Base-by-base conservation (phyloP, 352 stramenopile genomes). In the Aphanomyces stellatus region DNA sequence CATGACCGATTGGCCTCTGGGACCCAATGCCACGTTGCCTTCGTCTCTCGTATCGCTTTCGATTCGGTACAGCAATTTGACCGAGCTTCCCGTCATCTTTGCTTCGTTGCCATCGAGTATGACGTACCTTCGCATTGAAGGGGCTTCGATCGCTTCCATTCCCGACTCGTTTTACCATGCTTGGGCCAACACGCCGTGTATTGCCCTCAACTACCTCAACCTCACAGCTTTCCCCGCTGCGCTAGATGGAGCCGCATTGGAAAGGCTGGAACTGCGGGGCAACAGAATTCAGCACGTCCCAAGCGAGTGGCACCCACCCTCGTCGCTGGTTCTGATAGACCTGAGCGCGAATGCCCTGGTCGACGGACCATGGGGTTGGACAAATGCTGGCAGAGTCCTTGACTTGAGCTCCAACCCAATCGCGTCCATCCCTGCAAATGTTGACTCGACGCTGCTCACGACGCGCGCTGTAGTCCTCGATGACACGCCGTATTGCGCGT, bases 391-490 rank as follows among this genome's bases (percentile, higher is more conserved):
- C 22, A n/a, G 41, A 4, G 3, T 24, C 10, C n/a, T 67, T 19
- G 10, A 67, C 3, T 40, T 67, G 30, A 59, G 33, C 42, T 67
- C 19, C 6, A 67, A 67, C 27, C 60, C 60, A 4, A 35, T 67
- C 28, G 31, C 49, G 3, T 17, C 19, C 15, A n/a, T 67, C 5
- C 33, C 60, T 11, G 30, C 40, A 5, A 30, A 4, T 17, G 25
- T 67, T n/a, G n/a, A n/a, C n/a, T 6, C n/a, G 5, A 30, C 27
- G 24, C 46, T n/a, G 17, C 4, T 22, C 15, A 22, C 42, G 6
- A 48, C 24, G 2, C n/a, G 22, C 13, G 25, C 40, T 19, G 11
- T 57, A 7, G 28, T 57, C 30, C 15, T 67, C n/a, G 43, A 67
- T 30, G 37, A 59, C n/a, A 37, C 48, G n/a, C 60, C 60, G 1